These are phyloP conservation scores for Venturiaceae sp. DNA, from an alignment of 2,329 filamentous ascomycete species.

Conservation along the genomic window DNA sequence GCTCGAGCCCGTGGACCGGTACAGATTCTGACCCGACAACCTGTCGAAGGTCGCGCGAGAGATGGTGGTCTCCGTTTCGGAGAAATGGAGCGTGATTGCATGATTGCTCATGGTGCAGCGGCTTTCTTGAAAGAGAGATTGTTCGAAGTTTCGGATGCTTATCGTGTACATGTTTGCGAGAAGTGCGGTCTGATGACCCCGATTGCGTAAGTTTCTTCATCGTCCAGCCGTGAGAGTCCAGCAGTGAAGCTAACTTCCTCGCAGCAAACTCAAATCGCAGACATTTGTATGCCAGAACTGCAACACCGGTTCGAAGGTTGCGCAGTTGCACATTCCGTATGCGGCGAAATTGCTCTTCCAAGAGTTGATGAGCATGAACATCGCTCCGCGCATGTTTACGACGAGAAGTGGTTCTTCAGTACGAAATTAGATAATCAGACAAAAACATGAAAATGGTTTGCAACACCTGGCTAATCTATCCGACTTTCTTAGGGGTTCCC, in stretches of 20 bases:
- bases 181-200: conserved; percentile 98
- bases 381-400: conserved; percentile 94
- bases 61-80: conserved; percentile 98
- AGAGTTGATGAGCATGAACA: conserved; percentile 96
- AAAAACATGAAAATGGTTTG: neutral
- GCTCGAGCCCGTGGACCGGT: conserved; percentile 94
- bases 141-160: conserved; percentile 96
- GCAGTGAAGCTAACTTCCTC: conserved; percentile 11
- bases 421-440: neutral
- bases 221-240: conserved; percentile 14
- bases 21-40: conserved; percentile 94
- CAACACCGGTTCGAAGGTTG: conserved; percentile 98
- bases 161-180: conserved; percentile 96
- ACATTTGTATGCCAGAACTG: conserved; percentile 95
- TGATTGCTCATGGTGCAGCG: conserved; percentile 98
- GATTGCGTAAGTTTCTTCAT: conserved; percentile 70
- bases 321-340: conserved; percentile 95
- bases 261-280: conserved; percentile 83
- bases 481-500: neutral
- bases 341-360: conserved; percentile 98
- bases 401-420: conserved; percentile 46
- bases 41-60: conserved; percentile 94
- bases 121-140: conserved; percentile 95
- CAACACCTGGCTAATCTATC: neutral
- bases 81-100: conserved; percentile 99